Evolutionary conservation across 352 stramenopile species (phyloP).

Genomic region (Aphanomyces astaci): DNA sequence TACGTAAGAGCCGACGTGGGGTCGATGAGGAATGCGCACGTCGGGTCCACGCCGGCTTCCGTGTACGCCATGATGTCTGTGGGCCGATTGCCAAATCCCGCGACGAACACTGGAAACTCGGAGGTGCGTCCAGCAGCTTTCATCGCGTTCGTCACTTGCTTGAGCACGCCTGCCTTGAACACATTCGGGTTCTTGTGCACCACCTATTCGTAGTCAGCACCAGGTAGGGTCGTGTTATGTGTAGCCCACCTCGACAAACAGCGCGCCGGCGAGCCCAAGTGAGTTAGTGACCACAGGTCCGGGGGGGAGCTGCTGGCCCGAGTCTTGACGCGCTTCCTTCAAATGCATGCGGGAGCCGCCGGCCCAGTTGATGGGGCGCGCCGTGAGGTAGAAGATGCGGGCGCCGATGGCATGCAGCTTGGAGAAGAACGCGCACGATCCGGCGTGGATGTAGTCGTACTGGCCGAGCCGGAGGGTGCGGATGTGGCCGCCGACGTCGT

Average conservation of each 20-base stretch:
- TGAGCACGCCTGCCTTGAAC: conserved; percentile 23
- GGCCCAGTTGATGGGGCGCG: conserved; percentile 22
- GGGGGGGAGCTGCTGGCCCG: neutral
- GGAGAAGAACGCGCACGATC: conserved; percentile 18
- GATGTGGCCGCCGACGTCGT: conserved; percentile 24
- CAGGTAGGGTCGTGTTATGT: no score
- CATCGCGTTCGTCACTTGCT: conserved; percentile 13
- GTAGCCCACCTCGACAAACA: conserved; percentile 23
- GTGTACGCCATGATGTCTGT: conserved; percentile 23
- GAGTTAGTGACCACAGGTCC: conserved; percentile 24
- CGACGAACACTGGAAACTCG: conserved; percentile 18
- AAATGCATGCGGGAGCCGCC: conserved; percentile 17
- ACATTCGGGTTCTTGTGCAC: conserved; percentile 23
- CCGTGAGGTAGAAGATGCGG: conserved; percentile 24
- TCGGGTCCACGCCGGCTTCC: conserved; percentile 10
- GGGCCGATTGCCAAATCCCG: conserved; percentile 22
- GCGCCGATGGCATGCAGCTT: conserved; percentile 18
- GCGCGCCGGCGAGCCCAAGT: conserved; percentile 12
- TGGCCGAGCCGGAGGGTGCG: conserved; percentile 22
- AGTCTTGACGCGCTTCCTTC: conserved; percentile 18
- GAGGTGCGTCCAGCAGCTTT: neutral
- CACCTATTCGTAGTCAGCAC: no score
- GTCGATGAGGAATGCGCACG: conserved; percentile 19
- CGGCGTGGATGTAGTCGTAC: conserved; percentile 23
- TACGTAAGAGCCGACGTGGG: conserved; percentile 18